Conservation (phyloP, 106 monocot species). For the Alisma plantagoaquatica region DNA sequence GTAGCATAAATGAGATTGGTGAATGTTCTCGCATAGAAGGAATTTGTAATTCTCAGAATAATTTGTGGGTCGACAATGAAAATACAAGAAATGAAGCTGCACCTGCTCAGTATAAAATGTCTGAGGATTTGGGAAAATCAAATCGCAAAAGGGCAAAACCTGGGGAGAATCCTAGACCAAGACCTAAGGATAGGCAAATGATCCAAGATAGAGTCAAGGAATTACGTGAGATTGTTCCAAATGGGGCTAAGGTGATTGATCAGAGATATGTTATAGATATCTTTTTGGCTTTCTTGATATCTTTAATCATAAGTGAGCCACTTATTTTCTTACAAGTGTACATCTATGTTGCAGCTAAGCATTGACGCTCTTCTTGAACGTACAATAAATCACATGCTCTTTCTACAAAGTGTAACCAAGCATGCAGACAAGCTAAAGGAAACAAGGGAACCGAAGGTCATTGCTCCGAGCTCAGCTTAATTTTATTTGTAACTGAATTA, state of each 20-base stretch:
- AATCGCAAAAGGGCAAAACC: conserved; percentile 59
- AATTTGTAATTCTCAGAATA: conserved; percentile 48
- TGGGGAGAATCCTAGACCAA: conserved; percentile 66
- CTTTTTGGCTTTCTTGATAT: too few species aligned
- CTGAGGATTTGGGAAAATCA: conserved; percentile 46
- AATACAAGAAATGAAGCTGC: conserved; percentile 23
- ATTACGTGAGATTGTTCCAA: conserved; percentile 87
- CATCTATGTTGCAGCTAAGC: conserved; percentile 69
- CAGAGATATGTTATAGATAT: too few species aligned
- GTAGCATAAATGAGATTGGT: conserved; percentile 27
- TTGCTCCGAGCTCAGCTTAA: neutral
- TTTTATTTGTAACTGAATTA: too few species aligned
- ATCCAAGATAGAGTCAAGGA: conserved; percentile 95
- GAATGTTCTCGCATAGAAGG: conserved; percentile 24
- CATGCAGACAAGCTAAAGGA: conserved; percentile 71
- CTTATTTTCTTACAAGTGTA: neutral
- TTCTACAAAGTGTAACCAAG: conserved; percentile 81
- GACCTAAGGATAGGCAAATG: conserved; percentile 90
- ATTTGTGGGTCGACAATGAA: conserved; percentile 56
- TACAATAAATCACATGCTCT: conserved; percentile 93
- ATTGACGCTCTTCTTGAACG: conserved; percentile 84
- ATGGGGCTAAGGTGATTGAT: conserved; percentile 81
- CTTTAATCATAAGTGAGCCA: too few species aligned
- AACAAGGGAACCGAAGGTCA: conserved; percentile 61
- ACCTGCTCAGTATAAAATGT: conserved; percentile 27